phyloP scores from a whole-genome alignment of 75 land plant genomes.

The Larix kaempferi region DNA sequence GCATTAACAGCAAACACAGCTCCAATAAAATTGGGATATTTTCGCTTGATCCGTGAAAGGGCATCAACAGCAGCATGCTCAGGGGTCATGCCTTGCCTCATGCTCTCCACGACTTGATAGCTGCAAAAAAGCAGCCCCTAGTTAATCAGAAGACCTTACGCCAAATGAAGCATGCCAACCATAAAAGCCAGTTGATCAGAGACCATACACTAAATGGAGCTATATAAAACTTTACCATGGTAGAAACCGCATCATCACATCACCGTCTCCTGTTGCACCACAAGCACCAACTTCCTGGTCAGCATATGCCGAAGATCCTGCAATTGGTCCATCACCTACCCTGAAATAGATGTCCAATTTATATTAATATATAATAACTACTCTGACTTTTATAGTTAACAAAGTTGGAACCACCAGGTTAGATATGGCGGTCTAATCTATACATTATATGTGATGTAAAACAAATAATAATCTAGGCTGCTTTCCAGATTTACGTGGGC shows the following conservation, averaged over 20 bases:
- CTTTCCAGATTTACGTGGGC: neutral
- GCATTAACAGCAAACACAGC: constrained; percentile 84
- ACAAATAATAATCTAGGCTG: neutral
- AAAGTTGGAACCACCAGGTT: too few species aligned
- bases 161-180: neutral
- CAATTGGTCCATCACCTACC: constrained; percentile 99
- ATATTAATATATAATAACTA: too few species aligned
- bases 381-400: too few species aligned
- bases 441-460: neutral
- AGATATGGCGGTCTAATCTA: neutral
- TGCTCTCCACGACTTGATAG: constrained; percentile 97
- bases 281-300: constrained; percentile 98
- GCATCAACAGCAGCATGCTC: constrained; percentile 81
- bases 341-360: constrained; percentile 29
- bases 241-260: constrained; percentile 99
- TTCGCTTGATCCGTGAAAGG: constrained; percentile 73
- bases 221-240: constrained; percentile 64
- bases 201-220: neutral
- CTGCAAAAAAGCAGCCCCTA: constrained; percentile 33
- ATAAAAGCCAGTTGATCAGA: neutral
- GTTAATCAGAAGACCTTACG: neutral
- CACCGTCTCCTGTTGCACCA: constrained; percentile 99
- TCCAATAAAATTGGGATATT: constrained; percentile 84
- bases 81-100: constrained; percentile 90
- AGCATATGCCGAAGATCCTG: constrained; percentile 94